These are phyloP conservation scores for Cadophora sp. DNA, from an alignment of 2,329 filamentous ascomycete genomes.

Conservation along the genomic window DNA sequence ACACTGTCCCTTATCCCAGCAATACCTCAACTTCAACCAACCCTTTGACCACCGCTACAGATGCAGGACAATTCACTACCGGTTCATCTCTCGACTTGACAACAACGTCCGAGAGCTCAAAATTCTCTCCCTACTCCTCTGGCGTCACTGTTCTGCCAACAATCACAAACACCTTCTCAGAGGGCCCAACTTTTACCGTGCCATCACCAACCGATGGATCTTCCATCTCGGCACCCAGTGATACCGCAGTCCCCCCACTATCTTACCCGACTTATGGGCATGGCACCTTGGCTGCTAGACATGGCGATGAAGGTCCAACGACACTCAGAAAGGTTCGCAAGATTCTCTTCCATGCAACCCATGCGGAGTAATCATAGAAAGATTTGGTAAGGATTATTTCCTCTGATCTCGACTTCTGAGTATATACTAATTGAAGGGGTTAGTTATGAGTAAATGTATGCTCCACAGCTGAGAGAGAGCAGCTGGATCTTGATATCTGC, in stretches of 20 bases:
- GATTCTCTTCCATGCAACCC: background rate
- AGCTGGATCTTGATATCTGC: constrained; percentile 11
- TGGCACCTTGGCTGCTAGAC: background rate
- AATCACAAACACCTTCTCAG: background rate
- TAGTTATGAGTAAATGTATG: background rate
- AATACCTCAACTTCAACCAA: background rate
- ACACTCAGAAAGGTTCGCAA: constrained; percentile 13
- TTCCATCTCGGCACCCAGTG: background rate
- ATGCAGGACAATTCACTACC: background rate
- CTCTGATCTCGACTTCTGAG: background rate
- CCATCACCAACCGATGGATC: background rate
- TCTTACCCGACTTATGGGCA: background rate
- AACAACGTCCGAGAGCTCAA: background rate
- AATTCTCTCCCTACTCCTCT: background rate
- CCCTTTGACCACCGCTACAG: background rate
- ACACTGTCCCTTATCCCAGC: too few relatives aligned
- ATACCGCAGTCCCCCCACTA: background rate
- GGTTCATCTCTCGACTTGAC: background rate
- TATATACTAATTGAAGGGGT: background rate
- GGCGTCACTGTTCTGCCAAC: background rate
- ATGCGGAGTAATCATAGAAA: background rate
- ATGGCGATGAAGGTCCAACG: constrained; percentile 11
- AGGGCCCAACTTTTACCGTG: background rate
- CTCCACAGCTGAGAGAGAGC: constrained; percentile 1
- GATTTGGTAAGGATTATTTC: background rate